Percentiles rank a stretch among this genome's conserved stretches.
phyloP scores from a whole-genome alignment of 1,139 yeast species.

The Suhomyces choctaworum region DNA sequence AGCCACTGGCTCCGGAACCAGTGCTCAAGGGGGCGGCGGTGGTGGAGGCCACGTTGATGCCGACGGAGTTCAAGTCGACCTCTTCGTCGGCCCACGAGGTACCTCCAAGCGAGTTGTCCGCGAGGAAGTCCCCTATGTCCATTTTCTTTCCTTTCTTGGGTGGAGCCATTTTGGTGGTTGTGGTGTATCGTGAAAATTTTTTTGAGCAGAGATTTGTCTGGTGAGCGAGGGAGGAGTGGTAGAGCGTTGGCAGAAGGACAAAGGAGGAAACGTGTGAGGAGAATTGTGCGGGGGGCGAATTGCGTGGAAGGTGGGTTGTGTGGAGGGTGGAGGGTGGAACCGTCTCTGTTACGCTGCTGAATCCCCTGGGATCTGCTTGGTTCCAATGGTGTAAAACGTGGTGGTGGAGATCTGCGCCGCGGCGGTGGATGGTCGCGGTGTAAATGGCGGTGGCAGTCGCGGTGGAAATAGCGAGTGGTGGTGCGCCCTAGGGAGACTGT shows the following conservation, averaged over 20 bases:
- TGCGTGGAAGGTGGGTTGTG: no score
- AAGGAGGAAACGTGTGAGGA: no score
- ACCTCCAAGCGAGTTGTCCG: constrained; percentile 49
- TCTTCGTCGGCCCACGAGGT: constrained; percentile 34
- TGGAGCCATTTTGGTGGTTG: constrained; percentile 24
- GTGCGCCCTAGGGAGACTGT: no score
- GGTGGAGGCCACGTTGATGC: constrained; percentile 28
- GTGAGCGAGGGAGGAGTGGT: background rate
- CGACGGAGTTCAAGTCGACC: constrained; percentile 28
- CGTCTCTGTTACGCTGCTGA: no score
- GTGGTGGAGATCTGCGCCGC: no score
- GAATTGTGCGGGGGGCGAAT: no score
- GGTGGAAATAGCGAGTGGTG: no score
- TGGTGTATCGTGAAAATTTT: constrained; percentile 7
- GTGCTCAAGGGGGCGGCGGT: constrained; percentile 22
- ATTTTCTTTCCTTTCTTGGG: constrained; percentile 48
- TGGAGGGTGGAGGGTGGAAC: no score
- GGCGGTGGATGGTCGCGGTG: no score
- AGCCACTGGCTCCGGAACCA: constrained; percentile 15
- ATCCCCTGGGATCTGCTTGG: no score
- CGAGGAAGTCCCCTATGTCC: constrained; percentile 54
- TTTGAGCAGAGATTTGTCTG: constrained; percentile 2
- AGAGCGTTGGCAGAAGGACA: background rate
- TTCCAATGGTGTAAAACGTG: no score
- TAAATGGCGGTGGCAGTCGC: no score